phyloP scores from a whole-genome alignment of 352 stramenopile genomes.

The Phytophthora podocarpi region DNA sequence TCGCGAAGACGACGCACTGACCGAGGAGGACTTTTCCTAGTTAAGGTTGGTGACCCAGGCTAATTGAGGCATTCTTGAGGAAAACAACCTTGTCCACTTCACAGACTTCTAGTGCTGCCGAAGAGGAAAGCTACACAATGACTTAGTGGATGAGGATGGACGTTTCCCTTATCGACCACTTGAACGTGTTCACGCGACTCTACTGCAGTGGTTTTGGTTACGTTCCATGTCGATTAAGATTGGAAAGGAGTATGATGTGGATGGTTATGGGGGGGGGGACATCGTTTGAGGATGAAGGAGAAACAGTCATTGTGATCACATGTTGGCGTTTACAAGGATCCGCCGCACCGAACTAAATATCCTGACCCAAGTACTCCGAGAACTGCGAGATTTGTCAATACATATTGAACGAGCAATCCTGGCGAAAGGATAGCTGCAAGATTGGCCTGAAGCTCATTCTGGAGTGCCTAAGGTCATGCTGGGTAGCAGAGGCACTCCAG shows the following conservation, averaged over 20 bases:
- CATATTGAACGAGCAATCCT: too few species aligned
- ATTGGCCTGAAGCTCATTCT: too few species aligned
- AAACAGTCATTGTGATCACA: conserved; percentile 39
- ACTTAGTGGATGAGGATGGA: conserved; percentile 53
- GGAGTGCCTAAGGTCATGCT: too few species aligned
- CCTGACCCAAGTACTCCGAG: conserved; percentile 24
- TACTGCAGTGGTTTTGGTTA: conserved; percentile 35
- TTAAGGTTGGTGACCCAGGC: conserved; percentile 41
- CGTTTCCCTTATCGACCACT: conserved; percentile 42
- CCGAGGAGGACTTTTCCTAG: conserved; percentile 42
- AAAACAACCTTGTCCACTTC: conserved; percentile 39
- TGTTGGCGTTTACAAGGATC: conserved; percentile 39
- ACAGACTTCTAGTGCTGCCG: conserved; percentile 2
- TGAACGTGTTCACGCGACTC: conserved; percentile 39
- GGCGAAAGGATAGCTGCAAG: too few species aligned
- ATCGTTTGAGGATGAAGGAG: conserved; percentile 30
- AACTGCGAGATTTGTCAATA: conserved; percentile 33
- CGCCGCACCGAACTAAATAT: conserved; percentile 35
- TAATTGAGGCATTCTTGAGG: conserved; percentile 27
- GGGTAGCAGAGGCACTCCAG: too few species aligned
- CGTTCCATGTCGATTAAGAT: conserved; percentile 12
- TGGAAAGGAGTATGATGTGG: conserved; percentile 1
- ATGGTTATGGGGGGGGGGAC: conserved; percentile 3
- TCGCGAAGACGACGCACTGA: conserved; percentile 56
- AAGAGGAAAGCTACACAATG: conserved; percentile 12